phyloP scores from a whole-genome alignment of 225 moss, liverwort and hornwort genomes.

The Polytrichum formosum region DNA sequence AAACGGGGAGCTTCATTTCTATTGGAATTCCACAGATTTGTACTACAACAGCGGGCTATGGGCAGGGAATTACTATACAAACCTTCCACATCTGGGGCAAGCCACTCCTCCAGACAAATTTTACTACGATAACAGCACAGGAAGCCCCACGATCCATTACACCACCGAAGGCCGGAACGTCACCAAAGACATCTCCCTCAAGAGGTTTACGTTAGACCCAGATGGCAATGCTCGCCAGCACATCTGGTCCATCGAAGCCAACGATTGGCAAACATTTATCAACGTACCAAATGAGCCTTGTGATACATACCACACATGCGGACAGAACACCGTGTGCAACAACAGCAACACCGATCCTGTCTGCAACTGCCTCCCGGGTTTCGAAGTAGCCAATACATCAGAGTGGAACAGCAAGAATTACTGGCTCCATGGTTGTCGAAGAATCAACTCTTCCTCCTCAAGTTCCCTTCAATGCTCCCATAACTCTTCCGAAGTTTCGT shows the following conservation, averaged over 20 bases:
- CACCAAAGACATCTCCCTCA: constrained; percentile 23
- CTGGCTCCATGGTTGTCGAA: constrained; percentile 30
- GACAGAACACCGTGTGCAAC: constrained; percentile 23
- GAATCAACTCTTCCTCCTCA: neutral
- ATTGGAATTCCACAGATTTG: constrained; percentile 17
- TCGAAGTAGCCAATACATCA: neutral
- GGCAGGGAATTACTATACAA: constrained; percentile 17
- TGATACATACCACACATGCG: constrained; percentile 24
- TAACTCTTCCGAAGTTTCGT: constrained; percentile 1
- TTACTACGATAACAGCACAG: constrained; percentile 22
- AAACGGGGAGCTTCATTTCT: constrained; percentile 24
- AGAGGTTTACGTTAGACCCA: constrained; percentile 23
- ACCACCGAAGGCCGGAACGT: constrained; percentile 29
- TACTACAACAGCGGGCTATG: constrained; percentile 41
- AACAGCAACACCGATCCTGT: constrained; percentile 17
- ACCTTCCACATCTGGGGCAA: constrained; percentile 27
- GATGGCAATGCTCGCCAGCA: constrained; percentile 39
- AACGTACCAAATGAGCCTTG: constrained; percentile 26
- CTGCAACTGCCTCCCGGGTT: constrained; percentile 26
- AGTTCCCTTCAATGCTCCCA: constrained; percentile 11
- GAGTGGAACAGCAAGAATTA: constrained; percentile 23
- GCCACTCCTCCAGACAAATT: constrained; percentile 31
- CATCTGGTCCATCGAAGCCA: constrained; percentile 27
- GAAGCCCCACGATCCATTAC: constrained; percentile 27
- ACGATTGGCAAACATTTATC: constrained; percentile 42